These are phyloP conservation scores for Colletotrichum caudatum DNA, from an alignment of 2,329 filamentous ascomycete genomes.

Conservation along the genomic window DNA sequence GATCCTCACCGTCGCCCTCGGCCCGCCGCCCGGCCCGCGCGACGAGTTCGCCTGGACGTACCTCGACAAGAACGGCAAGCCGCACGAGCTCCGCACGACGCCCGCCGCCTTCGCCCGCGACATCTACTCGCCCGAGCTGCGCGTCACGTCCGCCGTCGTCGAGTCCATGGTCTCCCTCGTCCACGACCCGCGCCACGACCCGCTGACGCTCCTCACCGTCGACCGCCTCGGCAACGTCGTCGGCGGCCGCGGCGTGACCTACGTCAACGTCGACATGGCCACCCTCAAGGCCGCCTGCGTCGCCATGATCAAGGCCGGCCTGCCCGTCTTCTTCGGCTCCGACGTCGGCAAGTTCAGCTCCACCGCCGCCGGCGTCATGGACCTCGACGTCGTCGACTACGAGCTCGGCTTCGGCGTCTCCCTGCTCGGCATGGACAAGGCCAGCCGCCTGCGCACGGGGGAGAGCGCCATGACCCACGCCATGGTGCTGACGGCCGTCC, in stretches of 20 bases:
- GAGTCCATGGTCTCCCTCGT: conserved; percentile 82
- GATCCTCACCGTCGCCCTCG: conserved; percentile 85
- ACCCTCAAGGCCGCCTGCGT: conserved; percentile 80
- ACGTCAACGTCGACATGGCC: conserved; percentile 83
- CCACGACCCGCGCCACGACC: conserved; percentile 84
- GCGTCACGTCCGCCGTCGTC: conserved; percentile 71
- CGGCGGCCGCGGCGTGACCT: conserved; percentile 79
- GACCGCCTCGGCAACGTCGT: conserved; percentile 84
- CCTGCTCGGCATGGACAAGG: conserved; percentile 81
- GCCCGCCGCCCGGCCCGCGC: conserved; percentile 78
- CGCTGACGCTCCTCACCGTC: conserved; percentile 79
- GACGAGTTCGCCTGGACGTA: conserved; percentile 85
- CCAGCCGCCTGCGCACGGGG: conserved; percentile 77
- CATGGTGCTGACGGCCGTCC: conserved; percentile 90
- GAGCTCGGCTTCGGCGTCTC: conserved; percentile 84
- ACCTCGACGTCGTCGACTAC: conserved; percentile 81
- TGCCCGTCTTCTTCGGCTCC: conserved; percentile 89
- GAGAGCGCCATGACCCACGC: conserved; percentile 91
- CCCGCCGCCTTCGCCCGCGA: conserved; percentile 79
- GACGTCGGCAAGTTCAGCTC: conserved; percentile 89
- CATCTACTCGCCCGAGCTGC: conserved; percentile 70
- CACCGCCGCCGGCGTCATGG: conserved; percentile 78
- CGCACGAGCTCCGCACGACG: conserved; percentile 72
- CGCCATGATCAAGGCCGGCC: conserved; percentile 80
- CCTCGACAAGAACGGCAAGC: conserved; percentile 75